Conservation (phyloP, 192 early-diverging fungal genomes). For the Backusella luteola region DNA sequence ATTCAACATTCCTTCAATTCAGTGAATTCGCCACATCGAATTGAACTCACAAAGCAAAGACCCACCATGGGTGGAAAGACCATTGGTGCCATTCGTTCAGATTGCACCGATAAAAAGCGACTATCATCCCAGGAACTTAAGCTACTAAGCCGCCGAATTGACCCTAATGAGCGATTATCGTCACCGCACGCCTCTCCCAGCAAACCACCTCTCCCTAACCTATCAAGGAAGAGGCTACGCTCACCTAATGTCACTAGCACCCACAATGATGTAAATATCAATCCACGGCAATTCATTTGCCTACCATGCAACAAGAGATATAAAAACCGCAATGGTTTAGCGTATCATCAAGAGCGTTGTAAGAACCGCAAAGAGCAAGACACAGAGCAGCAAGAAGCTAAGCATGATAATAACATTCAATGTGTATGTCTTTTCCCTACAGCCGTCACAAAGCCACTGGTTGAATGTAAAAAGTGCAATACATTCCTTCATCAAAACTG, state of each 20-base stretch:
- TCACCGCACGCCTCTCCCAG: slow-evolving; percentile 20
- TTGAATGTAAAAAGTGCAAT: not conserved
- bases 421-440: not conserved
- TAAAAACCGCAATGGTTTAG: slow-evolving; percentile 58
- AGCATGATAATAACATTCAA: not conserved
- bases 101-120: not conserved
- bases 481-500: slow-evolving; percentile 1
- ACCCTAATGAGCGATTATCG: slow-evolving; percentile 15
- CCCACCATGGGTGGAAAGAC: slow-evolving; percentile 20
- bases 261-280: not conserved
- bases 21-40: not conserved
- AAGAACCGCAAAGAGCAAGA: not conserved
- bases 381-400: not conserved
- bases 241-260: not conserved
- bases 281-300: slow-evolving; percentile 39
- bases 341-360: slow-evolving; percentile 46
- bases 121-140: slow-evolving; percentile 26
- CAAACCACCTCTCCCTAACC: slow-evolving; percentile 14
- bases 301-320: slow-evolving; percentile 63
- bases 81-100: not conserved
- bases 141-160: slow-evolving; percentile 25
- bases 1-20: slow-evolving; percentile 1
- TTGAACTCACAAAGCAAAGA: slow-evolving; percentile 5
- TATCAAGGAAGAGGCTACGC: not conserved
- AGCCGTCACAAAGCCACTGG: not conserved